phyloP scores from a whole-genome alignment of 192 early-diverging fungal species.

The Obelidium mucronatum region DNA sequence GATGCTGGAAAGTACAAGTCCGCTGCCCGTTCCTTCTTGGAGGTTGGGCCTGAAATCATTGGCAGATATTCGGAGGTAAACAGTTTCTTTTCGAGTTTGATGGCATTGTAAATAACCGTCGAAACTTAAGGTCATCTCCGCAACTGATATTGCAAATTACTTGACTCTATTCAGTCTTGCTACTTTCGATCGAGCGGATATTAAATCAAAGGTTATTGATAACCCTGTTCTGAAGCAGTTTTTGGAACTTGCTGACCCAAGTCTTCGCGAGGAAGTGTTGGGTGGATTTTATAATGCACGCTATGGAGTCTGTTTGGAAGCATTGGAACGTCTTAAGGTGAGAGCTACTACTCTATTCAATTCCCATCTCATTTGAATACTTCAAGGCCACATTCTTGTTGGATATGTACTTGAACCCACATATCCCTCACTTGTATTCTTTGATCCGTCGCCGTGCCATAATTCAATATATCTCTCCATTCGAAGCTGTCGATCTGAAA shows the following conservation, averaged over 20 bases:
- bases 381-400: conserved; percentile 59
- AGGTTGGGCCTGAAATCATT: conserved; percentile 40
- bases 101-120: not conserved
- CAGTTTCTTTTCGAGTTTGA: conserved; percentile 38
- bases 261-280: conserved; percentile 68
- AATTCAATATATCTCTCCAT: conserved; percentile 84
- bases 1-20: conserved; percentile 62
- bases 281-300: conserved; percentile 78
- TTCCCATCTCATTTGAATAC: not conserved
- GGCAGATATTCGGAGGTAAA: conserved; percentile 16
- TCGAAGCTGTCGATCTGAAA: conserved; percentile 77
- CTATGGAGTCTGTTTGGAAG: conserved; percentile 70
- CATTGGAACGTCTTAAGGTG: conserved; percentile 76
- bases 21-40: conserved; percentile 70
- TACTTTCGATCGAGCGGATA: conserved; percentile 73
- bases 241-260: conserved; percentile 81
- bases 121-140: conserved; percentile 55
- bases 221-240: conserved; percentile 77
- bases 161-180: conserved; percentile 81
- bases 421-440: conserved; percentile 73
- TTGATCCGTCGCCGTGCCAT: conserved; percentile 79
- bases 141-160: conserved; percentile 86
- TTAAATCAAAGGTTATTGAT: conserved; percentile 75
- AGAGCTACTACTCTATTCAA: not conserved
- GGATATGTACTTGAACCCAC: conserved; percentile 76